Base-by-base conservation (phyloP, 2,329 filamentous ascomycete genomes). In the Nemania abortiva region DNA sequence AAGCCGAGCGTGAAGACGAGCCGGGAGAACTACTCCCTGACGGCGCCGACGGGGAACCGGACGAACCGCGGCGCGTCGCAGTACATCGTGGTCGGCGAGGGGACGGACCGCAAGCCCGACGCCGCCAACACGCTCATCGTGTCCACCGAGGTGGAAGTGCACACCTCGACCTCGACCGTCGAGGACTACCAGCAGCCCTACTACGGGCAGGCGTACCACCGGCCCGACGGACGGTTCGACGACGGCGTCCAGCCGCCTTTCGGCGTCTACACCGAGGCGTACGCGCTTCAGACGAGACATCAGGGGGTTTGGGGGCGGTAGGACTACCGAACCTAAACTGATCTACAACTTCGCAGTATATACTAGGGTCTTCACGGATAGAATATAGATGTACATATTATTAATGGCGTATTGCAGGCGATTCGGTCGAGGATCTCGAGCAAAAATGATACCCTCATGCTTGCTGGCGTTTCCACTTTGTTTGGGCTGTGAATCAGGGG, bases 61-160 rank as follows among this genome's bases (percentile, higher is more conserved):
- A 71, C 65, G 45, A 66, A 54, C 34, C 66, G 69, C 31, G 55
- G 34, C 18, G 54, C 31, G 20, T 66, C 63, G 34, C 62, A 69
- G 37, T 66, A 69, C 39, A 61, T 66, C 0, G 66, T 66, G 7
- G 60, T 71, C 1, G 63, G 66, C 1, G 69, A 61, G 10, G 66
- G 58, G 1, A 6, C 59, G 7, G 66, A 71, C 37, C 15, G 31
- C 3, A 69, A 66, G 59, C 34, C 54, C 6, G 63, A 37, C 1
- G 62, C 66, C 1, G 62, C 66, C 1, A 60, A 69, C 54, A 47
- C 49, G 6, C 59, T 70, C 42, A 56, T 70, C 42, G 39, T 70
- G 5, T 70, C 68, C 1, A 70, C 65, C 37, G 64, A 70, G n/a
- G 65, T 70, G 7, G 64, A 70, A n/a, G 65, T 70, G 7, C 61